Evolutionary conservation across 2,329 filamentous ascomycete genomes (phyloP).

Genomic region (Aspergillus fischeri): DNA sequence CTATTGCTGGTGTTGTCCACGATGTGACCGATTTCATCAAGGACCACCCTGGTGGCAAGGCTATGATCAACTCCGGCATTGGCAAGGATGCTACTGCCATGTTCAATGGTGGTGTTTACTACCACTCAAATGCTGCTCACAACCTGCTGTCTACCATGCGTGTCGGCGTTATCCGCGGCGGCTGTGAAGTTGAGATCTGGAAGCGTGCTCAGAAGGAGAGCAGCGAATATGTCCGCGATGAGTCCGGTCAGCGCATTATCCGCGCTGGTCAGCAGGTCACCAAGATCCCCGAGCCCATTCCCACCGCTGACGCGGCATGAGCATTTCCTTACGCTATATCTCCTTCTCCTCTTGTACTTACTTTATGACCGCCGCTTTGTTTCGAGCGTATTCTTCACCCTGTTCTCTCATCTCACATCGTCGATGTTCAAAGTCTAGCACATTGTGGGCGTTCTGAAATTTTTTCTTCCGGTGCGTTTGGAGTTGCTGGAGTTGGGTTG

Average conservation of each 20-base stretch:
- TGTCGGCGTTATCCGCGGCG: conserved; percentile 78
- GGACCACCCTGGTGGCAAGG: conserved; percentile 85
- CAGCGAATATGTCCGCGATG: conserved; percentile 73
- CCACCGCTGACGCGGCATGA: conserved; percentile 74
- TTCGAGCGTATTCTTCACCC: background rate
- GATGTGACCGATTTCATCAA: conserved; percentile 81
- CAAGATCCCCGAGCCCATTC: conserved; percentile 72
- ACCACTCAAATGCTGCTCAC: conserved; percentile 85
- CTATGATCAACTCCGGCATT: conserved; percentile 74
- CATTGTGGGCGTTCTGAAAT: conserved; percentile 18
- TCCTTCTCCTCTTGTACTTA: conserved; percentile 5
- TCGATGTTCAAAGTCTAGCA: conserved; percentile 19
- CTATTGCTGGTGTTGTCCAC: conserved; percentile 80
- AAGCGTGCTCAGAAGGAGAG: conserved; percentile 80
- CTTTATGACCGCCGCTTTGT: conserved; percentile 1
- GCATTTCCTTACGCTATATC: conserved; percentile 4
- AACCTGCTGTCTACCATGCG: conserved; percentile 86
- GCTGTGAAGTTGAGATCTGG: conserved; percentile 89
- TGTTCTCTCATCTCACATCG: conserved; percentile 2
- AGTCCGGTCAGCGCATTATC: conserved; percentile 73
- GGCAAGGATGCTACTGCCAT: conserved; percentile 87
- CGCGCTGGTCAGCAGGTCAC: conserved; percentile 83
- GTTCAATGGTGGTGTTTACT: conserved; percentile 89
- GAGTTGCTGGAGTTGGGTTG: conserved; percentile 13
- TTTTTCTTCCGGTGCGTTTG: conserved; percentile 8